Evolutionary conservation across 148 eudicot species (phyloP).

Genomic region (Rhododendron griersonianum): DNA sequence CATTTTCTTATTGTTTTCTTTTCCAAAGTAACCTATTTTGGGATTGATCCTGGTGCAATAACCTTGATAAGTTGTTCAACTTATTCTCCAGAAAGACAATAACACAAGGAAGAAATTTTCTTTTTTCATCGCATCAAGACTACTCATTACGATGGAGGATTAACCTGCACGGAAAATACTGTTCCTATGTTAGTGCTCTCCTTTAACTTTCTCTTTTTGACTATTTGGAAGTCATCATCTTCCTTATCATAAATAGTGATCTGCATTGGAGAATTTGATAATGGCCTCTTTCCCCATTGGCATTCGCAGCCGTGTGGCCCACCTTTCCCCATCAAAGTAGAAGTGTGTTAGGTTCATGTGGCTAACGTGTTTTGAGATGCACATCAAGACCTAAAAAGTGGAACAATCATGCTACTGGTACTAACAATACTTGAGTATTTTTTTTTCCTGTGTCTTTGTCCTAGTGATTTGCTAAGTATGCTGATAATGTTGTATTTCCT

Average conservation of each 20-base stretch:
- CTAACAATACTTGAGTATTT: neutral
- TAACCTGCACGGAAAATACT: neutral
- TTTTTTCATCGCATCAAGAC: neutral
- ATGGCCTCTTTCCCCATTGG: neutral
- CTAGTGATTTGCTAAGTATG: neutral
- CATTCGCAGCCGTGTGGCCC: neutral
- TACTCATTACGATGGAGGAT: neutral
- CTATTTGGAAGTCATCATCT: neutral
- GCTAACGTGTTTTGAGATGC: neutral
- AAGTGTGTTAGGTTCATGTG: neutral
- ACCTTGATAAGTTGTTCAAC: neutral
- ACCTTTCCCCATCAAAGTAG: neutral
- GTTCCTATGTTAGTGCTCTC: neutral
- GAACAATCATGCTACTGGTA: neutral
- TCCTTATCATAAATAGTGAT: conserved; percentile 6
- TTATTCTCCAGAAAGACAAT: neutral
- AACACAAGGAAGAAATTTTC: neutral
- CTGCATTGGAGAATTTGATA: neutral
- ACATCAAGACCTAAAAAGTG: conserved; percentile 1
- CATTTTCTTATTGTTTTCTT: neutral
- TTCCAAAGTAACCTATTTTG: neutral
- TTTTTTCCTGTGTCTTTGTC: neutral
- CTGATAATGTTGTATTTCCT: neutral
- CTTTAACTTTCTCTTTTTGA: neutral
- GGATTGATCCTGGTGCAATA: neutral